Evolutionary conservation across 192 early-diverging fungal species (phyloP), one percentile per base, ranked within the genome.

Genomic region (Backusella tuberculispora): DNA sequence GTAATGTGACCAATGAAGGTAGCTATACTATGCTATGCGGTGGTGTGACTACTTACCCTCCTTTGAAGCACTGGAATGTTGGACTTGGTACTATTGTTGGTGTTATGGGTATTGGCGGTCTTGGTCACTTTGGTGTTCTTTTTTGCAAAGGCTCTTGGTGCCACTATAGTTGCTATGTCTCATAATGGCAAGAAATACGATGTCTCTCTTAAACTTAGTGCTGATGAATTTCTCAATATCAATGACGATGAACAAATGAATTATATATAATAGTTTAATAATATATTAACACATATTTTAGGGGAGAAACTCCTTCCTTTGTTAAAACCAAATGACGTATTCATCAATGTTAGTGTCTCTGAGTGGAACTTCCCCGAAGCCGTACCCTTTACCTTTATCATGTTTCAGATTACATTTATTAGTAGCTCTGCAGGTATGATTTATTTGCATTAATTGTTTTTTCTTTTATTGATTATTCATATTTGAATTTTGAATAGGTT

Each of bases 21-120:
- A 91, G 90, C 13, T 89, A 90, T 3, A 90, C 93, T 10, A 84
- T 95, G 29, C 76, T 96, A 72, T 96, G 95, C 76, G 94, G 92
- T 50, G 95, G 92, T 34, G 75, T 71, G 0, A 44, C 40, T 34
- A 86, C 89, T 10, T 92, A 79, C 48, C 64, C 79, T 38, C 83
- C 90, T 66, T 73, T 93, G 10, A 73, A 78, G 38, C 79, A 78
- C 5, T 21, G 73, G 68, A 65, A 81, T 45, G 79, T 87, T 26
- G 83, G 78, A 19, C 46, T 78, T 1, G 84, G 85, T 0, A 79
- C 63, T 44, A 65, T 63, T 9, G 89, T 92, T 65, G 91, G 86
- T 65, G 79, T 92, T 29, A 80, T 86, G 19, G 91, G 91, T 47
- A 81, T 92, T 34, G 90, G 91, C 41, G 88, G 88, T 66, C 75